Percentiles rank a stretch among this genome's conserved stretches.
Conservation (phyloP, 345 rosid genomes). For the Ceriops decandra region DNA sequence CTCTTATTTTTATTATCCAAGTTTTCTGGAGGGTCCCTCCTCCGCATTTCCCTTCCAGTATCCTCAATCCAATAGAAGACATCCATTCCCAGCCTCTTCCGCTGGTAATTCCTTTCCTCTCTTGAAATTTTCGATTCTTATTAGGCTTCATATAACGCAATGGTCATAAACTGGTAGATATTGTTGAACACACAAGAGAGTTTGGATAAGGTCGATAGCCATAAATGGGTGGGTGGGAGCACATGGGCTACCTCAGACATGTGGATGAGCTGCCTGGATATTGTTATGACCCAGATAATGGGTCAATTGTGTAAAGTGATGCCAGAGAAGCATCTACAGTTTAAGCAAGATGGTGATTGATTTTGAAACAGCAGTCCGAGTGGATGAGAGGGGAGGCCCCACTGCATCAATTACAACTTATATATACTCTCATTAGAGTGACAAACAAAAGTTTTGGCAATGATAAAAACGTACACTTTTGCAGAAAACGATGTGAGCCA, state of each 20-base stretch:
- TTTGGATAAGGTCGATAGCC: not conserved
- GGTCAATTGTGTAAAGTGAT: constrained; percentile 31
- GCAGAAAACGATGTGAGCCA: too few species aligned
- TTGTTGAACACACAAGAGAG: not conserved
- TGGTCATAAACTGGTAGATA: not conserved
- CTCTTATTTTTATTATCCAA: constrained; percentile 54
- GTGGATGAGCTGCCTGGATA: constrained; percentile 64
- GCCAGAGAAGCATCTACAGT: constrained; percentile 35
- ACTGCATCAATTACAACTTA: not conserved
- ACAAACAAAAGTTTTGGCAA: too few species aligned
- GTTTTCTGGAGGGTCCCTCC: constrained; percentile 46
- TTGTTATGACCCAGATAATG: constrained; percentile 30
- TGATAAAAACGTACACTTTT: too few species aligned
- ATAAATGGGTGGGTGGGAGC: constrained; percentile 17
- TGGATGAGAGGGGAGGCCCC: constrained; percentile 23
- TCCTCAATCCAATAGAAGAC: constrained; percentile 33
- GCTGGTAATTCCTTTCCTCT: constrained; percentile 37
- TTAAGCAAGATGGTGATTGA: constrained; percentile 31
- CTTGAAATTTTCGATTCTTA: not conserved
- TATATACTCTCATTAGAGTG: too few species aligned
- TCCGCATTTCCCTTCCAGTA: constrained; percentile 31
- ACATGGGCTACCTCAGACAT: constrained; percentile 38
- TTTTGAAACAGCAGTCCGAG: constrained; percentile 32
- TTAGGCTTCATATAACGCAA: not conserved
- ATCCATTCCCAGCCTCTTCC: constrained; percentile 30